Evolutionary conservation across 257 asterid species (phyloP), one percentile per base, ranked within the genome.

Genomic region (Haberlea rhodopensis): DNA sequence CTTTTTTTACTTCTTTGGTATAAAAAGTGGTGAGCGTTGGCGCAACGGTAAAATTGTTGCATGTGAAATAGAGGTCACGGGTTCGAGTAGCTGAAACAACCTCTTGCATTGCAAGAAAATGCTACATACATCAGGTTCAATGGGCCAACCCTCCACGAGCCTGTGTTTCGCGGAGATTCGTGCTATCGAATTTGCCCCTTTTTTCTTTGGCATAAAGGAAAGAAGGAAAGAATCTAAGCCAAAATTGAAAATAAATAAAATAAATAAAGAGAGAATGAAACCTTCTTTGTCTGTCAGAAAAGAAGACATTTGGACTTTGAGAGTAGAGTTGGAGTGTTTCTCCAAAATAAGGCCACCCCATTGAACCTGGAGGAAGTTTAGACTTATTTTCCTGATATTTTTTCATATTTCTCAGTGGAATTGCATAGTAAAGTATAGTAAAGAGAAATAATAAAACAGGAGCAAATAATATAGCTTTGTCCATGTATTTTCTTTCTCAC

Each of bases 271-370:
- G 25, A 4, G 11, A 1, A 29, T 34, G 1, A 6, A 75, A 90
- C 98, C 96, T 86, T 69, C 40, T 73, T 15, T 84, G 81, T 60
- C 83, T 70, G 13, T 78, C 69, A 27, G 85, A 72, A 66, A 88
- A 73, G 59, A 91, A 91, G 66, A 74, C 67, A 56, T 77, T 79
- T 8, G 98, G 98, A 59, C 87, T 69, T 75, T 86, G 95, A 64
- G 94, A 78, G 72, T 91, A 91, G 66, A 91, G 89, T 7, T 80
- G 89, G 61, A 83, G 86, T 46, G 97, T 91, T 78, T 91, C 94
- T 61, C 97, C 97, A 20, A 88, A 40, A 70, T 73, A 75, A 34
- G 96, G 96, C 94, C 86, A 86, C 2, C 97, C 97, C 97, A 86
- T 72, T 26, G 97, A 91, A 21, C 97, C 97, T 1, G 97, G 97